phyloP scores from a whole-genome alignment of 1,139 yeast genomes.

The Scheffersomyces segobiensis region DNA sequence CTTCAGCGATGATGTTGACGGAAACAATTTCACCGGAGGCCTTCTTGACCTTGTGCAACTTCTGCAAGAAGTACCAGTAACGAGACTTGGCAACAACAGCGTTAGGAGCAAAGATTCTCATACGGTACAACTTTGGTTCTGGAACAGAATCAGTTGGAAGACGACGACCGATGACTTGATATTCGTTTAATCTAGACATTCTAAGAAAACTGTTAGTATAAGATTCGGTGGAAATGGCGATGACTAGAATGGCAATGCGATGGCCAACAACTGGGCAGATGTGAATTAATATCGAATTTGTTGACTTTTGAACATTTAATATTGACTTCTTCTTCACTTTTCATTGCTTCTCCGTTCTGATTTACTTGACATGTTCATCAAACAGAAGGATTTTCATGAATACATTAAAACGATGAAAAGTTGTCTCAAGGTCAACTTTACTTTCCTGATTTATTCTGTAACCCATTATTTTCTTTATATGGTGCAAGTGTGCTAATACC shows the following conservation, averaged over 20 bases:
- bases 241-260: neutral
- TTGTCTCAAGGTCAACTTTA: neutral
- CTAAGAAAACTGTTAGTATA: conserved; percentile 20
- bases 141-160: conserved; percentile 99
- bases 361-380: neutral
- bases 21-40: conserved; percentile 99
- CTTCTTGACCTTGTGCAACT: conserved; percentile 99
- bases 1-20: conserved; percentile 86
- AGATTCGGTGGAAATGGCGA: neutral
- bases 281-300: neutral
- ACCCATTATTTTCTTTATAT: neutral
- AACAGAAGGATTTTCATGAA: neutral
- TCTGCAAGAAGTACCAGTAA: conserved; percentile 99
- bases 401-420: neutral
- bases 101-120: conserved; percentile 99
- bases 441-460: neutral
- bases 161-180: conserved; percentile 99
- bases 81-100: conserved; percentile 99
- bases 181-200: conserved; percentile 95
- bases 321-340: neutral
- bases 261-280: neutral
- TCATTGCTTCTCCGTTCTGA: neutral
- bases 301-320: neutral
- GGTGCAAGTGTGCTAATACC: no score
- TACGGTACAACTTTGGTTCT: conserved; percentile 99